A percentile compares a stretch with the other conserved stretches of the same genome.
These are phyloP conservation scores for Exophiala xenobiotica DNA, from an alignment of 2,329 filamentous ascomycete species.

Conservation along the genomic window DNA sequence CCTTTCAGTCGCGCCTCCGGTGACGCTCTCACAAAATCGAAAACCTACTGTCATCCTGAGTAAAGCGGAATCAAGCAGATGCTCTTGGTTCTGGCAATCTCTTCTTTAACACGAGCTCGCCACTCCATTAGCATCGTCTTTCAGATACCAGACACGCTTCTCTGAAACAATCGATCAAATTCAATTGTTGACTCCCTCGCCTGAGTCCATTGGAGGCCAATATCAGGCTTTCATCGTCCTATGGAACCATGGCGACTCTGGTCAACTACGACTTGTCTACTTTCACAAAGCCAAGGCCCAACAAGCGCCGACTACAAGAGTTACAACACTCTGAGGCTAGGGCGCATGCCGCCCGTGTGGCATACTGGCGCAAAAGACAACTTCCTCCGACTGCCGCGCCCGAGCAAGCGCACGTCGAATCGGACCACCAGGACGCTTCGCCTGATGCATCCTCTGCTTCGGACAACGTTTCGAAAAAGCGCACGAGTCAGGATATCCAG, in stretches of 20 bases:
- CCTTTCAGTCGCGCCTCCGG: too few relatives aligned
- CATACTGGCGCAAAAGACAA: conserved; percentile 23
- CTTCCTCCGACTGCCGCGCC: neutral
- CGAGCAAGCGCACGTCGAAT: neutral
- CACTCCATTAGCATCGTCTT: too few relatives aligned
- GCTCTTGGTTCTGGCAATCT: too few relatives aligned
- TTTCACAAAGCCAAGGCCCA: conserved; percentile 17
- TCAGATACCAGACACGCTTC: too few relatives aligned
- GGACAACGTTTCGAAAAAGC: too few relatives aligned
- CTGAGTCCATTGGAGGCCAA: neutral
- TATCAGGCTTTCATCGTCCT: neutral
- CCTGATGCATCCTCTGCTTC: conserved; percentile 1
- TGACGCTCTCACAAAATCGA: too few relatives aligned
- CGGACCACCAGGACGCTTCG: neutral
- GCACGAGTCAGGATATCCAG: neutral
- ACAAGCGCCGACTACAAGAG: conserved; percentile 24
- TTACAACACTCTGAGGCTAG: conserved; percentile 24
- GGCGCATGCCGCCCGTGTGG: conserved; percentile 22
- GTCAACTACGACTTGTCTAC: conserved; percentile 23
- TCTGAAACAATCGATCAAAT: too few relatives aligned
- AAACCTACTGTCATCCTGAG: too few relatives aligned
- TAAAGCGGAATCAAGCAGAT: too few relatives aligned
- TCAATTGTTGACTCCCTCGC: too few relatives aligned
- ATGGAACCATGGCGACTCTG: conserved; percentile 16
- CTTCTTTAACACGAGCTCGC: too few relatives aligned